Conservation (phyloP, 305 asterid species). For the Vinca major region DNA sequence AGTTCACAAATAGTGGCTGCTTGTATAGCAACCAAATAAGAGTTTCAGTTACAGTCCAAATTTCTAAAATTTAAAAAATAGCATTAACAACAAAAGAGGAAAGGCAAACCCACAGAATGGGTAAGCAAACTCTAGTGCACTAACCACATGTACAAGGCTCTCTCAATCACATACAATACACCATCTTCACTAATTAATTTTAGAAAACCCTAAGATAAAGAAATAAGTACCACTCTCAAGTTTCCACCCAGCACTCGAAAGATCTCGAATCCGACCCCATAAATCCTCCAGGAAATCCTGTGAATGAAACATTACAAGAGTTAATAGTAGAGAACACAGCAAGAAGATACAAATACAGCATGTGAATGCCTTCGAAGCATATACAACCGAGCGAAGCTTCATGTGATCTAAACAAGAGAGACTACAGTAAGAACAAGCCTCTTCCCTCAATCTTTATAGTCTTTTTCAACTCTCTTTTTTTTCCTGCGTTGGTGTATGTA, state of each 20-base stretch:
- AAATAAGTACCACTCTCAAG: conserved; percentile 72
- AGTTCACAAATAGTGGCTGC: neutral
- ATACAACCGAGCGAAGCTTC: neutral
- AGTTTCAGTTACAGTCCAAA: neutral
- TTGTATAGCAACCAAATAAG: neutral
- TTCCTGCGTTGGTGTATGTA: too few relatives aligned
- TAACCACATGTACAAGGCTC: neutral
- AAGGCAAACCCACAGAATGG: neutral
- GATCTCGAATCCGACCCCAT: conserved; percentile 85
- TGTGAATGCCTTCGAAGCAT: neutral
- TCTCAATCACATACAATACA: neutral
- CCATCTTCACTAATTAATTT: conserved; percentile 1
- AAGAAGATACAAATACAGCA: neutral
- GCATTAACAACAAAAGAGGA: neutral
- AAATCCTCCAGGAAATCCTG: conserved; percentile 96
- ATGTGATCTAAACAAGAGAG: neutral
- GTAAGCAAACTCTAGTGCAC: neutral
- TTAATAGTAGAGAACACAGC: neutral
- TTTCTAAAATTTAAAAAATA: neutral
- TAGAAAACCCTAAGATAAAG: conserved; percentile 7
- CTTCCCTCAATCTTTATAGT: neutral
- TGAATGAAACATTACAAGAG: conserved; percentile 15
- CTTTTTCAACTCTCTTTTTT: neutral
- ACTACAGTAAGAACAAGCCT: neutral
- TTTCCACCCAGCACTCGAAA: conserved; percentile 91